Base-by-base conservation (phyloP, 2,329 filamentous ascomycete genomes). In the Septoria linicola region DNA sequence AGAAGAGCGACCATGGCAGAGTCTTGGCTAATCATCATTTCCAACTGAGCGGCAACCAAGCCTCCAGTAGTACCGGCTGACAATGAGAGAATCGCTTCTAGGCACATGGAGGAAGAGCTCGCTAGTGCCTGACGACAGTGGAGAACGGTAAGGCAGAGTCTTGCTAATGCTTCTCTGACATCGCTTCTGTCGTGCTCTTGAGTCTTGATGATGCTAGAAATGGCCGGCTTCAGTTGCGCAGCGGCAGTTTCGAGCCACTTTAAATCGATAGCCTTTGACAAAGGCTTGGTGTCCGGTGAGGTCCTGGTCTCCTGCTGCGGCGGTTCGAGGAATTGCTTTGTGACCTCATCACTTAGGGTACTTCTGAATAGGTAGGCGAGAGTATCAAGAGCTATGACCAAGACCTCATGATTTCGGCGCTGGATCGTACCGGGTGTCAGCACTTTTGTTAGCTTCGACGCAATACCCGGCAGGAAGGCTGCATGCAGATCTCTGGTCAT, bases 381-480 rank as follows among this genome's bases (percentile, higher is more conserved):
- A 4, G 56, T 55, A 0, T 60, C 43, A n/a, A 70, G 45, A 14
- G 62, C 60, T 11, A 32, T 49, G 8, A 61, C 72, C 5, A 97
- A 73, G 0, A 95, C 79, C 34, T 78, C 80, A 59, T 78, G 83
- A 41, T 79, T 76, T 27, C 81, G 74, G 41, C 81, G 76, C 59
- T 79, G 77, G 34, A 80, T 75, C n/a, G 77, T 81, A 0, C 84
- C 87, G 0, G 83, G 82, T 3, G 87, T 85, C 43, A 95, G 72
- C 0, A 89, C 74, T 63, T 86, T 91, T 2, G 87, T 84, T 19
- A 99, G 73, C 1, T 84, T 82, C 2, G 93, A 97, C 0, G 96
- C 81, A 0, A 89, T 89, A 8, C 91, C 89, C 0, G 95, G 93
- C 35, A 97, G 76, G 63, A 99, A 93, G 55, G 82, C 91, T 8